A percentile compares a stretch with the other conserved stretches of the same genome.
These are phyloP conservation scores for Trichoderma parareesei DNA, from an alignment of 495 filamentous ascomycete genomes.

Conservation along the genomic window DNA sequence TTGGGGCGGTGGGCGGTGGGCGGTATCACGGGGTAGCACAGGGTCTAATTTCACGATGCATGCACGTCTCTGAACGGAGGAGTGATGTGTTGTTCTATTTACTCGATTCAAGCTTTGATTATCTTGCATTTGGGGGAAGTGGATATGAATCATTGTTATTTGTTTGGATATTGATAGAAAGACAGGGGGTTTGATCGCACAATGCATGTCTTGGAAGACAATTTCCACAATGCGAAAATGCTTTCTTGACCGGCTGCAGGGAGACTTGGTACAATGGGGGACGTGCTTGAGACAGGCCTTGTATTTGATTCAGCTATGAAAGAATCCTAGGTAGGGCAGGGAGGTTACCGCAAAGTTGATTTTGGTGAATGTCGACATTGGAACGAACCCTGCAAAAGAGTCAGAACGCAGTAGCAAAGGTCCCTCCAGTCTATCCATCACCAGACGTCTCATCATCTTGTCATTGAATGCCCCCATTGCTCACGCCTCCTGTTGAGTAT, in stretches of 20 bases:
- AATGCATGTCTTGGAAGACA: constrained; percentile 6
- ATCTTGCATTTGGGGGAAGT: neutral
- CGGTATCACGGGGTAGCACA: neutral
- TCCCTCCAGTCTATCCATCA: neutral
- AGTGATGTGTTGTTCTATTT: no score
- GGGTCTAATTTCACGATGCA: neutral
- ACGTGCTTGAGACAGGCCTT: neutral
- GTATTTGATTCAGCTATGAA: neutral
- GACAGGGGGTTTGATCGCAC: neutral
- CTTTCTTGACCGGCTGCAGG: neutral
- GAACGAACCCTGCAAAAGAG: neutral
- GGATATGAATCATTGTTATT: neutral
- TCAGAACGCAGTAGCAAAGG: neutral
- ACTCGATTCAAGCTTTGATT: no score
- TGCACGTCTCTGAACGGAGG: no score
- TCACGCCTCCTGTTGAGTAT: no score
- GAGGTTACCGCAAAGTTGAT: neutral
- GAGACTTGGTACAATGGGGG: neutral
- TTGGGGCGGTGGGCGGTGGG: neutral
- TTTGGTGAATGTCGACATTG: neutral
- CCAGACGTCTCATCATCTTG: neutral
- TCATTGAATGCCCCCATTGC: no score
- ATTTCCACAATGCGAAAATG: neutral
- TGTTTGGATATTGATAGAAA: neutral
- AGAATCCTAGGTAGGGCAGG: neutral